A percentile compares a stretch with the other conserved stretches of the same genome.
These are phyloP conservation scores for Ophiocordyceps unilateralis DNA, from an alignment of 2,329 filamentous ascomycete species.

Conservation along the genomic window DNA sequence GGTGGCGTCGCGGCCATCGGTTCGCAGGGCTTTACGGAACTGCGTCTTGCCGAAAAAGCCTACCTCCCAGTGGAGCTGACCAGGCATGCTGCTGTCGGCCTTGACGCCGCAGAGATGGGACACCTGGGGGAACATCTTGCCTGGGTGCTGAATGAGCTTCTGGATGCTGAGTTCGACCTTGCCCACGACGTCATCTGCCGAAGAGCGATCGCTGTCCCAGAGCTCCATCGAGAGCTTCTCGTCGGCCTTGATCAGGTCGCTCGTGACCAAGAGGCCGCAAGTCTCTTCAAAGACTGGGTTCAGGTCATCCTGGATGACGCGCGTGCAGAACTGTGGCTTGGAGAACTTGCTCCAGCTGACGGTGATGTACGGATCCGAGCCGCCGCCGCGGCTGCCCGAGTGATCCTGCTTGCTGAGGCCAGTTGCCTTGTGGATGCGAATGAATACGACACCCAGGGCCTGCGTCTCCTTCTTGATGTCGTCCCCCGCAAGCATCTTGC, in stretches of 20 bases:
- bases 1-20: constrained; percentile 47
- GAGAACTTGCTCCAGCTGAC: constrained; percentile 67
- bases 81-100: constrained; percentile 49
- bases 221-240: constrained; percentile 53
- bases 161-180: constrained; percentile 54
- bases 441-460: constrained; percentile 46
- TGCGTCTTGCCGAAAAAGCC: constrained; percentile 58
- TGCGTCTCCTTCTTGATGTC: constrained; percentile 63
- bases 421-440: constrained; percentile 48
- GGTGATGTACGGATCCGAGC: constrained; percentile 53
- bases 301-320: constrained; percentile 47
- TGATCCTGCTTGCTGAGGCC: constrained; percentile 52
- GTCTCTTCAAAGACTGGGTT: constrained; percentile 56
- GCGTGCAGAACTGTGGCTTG: constrained; percentile 41
- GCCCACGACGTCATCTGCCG: constrained; percentile 58
- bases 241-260: constrained; percentile 54
- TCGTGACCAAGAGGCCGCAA: constrained; percentile 48
- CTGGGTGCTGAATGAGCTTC: constrained; percentile 44
- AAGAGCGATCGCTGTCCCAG: constrained; percentile 59
- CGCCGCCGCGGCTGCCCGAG: constrained; percentile 39
- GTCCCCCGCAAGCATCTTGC: constrained; percentile 61
- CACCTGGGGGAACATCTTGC: constrained; percentile 42
- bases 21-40: constrained; percentile 40
- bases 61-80: constrained; percentile 50
- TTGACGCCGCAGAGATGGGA: constrained; percentile 51